phyloP scores from a whole-genome alignment of 2,329 filamentous ascomycete genomes.

The Hypoxylon sp. region DNA sequence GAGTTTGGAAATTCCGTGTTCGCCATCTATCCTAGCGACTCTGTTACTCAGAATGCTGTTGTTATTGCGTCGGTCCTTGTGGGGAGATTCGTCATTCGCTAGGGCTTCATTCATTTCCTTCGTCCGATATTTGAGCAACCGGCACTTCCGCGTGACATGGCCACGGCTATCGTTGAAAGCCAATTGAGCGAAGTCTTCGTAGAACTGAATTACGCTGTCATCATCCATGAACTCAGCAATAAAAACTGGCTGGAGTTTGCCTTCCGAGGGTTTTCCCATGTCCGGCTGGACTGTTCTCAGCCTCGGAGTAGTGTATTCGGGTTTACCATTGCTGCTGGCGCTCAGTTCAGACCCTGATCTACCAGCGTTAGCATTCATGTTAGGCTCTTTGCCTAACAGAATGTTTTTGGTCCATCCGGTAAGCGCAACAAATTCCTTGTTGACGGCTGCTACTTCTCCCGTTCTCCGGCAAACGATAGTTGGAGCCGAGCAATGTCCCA shows the following conservation, averaged over 20 bases:
- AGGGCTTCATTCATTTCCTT: conserved; percentile 69
- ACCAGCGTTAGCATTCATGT: conserved; percentile 87
- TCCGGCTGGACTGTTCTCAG: conserved; percentile 63
- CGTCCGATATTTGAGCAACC: conserved; percentile 90
- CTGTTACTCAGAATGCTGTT: conserved; percentile 70
- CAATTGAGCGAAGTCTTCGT: conserved; percentile 93
- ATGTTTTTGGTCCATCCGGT: conserved; percentile 96
- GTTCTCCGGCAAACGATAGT: conserved; percentile 93
- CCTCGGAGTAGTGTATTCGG: conserved; percentile 67
- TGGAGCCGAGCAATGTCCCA: conserved; percentile 88
- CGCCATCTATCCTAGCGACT: conserved; percentile 75
- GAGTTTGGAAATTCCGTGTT: conserved; percentile 85
- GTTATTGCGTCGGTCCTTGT: conserved; percentile 60
- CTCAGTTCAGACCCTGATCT: conserved; percentile 63
- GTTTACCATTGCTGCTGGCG: conserved; percentile 60
- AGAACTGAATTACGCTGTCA: conserved; percentile 93
- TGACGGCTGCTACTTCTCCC: conserved; percentile 93
- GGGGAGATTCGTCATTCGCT: conserved; percentile 59
- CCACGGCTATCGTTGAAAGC: conserved; percentile 93
- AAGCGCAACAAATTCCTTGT: conserved; percentile 96
- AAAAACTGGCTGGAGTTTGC: conserved; percentile 83
- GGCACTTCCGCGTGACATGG: conserved; percentile 85
- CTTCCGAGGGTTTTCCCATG: conserved; percentile 59
- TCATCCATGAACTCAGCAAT: conserved; percentile 94
- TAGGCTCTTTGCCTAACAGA: conserved; percentile 87